Evolutionary conservation across 371 early-diverging fungal genomes (phyloP).

Genomic region (Apophysomyces ossiformis): DNA sequence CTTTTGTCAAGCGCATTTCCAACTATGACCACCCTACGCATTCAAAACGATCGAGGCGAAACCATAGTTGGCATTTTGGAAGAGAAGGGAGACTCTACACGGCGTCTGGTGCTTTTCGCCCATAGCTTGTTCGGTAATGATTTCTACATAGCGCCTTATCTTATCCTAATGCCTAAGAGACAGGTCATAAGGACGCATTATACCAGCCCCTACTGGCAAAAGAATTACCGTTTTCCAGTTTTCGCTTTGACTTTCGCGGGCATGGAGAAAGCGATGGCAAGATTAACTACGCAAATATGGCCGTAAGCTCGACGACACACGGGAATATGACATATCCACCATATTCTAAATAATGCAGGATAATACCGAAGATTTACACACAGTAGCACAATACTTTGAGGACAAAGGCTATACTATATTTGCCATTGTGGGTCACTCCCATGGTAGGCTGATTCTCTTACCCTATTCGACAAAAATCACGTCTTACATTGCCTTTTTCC

Average conservation of each 20-base stretch:
- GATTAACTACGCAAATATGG: constrained; percentile 57
- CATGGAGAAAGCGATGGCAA: constrained; percentile 63
- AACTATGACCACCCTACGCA: constrained; percentile 33
- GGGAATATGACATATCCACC: neutral
- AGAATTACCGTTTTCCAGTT: constrained; percentile 55
- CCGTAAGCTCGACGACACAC: constrained; percentile 24
- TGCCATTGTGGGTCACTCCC: constrained; percentile 61
- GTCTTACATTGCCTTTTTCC: neutral
- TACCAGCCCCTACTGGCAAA: constrained; percentile 60
- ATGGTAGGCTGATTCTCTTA: constrained; percentile 36
- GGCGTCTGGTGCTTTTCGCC: constrained; percentile 39
- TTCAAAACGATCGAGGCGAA: constrained; percentile 40
- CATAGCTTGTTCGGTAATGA: constrained; percentile 47
- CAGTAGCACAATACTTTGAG: constrained; percentile 58
- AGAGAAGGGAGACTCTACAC: constrained; percentile 26
- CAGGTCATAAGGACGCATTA: constrained; percentile 69
- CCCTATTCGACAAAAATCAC: neutral
- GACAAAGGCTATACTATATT: constrained; percentile 61
- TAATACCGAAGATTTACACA: constrained; percentile 59
- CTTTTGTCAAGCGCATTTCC: neutral
- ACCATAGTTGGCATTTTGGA: constrained; percentile 49
- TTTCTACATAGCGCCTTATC: neutral
- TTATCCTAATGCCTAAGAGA: neutral
- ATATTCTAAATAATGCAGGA: constrained; percentile 29
- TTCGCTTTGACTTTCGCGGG: constrained; percentile 66